phyloP scores from a whole-genome alignment of 306 rosid genomes.

The Hippophae gyantsensis region DNA sequence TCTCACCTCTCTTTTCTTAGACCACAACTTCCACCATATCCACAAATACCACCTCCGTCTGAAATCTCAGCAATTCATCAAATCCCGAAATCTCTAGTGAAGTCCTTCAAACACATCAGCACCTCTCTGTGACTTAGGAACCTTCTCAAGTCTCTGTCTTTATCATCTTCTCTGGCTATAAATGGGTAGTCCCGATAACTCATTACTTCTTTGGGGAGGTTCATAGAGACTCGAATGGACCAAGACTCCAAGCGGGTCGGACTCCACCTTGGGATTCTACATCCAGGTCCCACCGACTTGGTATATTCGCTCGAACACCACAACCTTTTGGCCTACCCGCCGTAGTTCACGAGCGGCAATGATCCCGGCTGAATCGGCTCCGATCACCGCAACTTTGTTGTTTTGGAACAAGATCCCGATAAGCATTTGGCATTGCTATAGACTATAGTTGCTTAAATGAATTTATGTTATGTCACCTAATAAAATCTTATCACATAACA shows the following conservation, averaged over 20 bases:
- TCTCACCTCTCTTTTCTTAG: constrained; percentile 18
- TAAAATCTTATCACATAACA: too few relatives aligned
- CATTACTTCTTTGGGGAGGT: constrained; percentile 23
- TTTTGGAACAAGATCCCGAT: too few relatives aligned
- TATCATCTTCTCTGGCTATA: constrained; percentile 10
- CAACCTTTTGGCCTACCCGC: too few relatives aligned
- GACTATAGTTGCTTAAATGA: too few relatives aligned
- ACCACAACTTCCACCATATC: constrained; percentile 20
- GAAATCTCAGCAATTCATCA: constrained; percentile 24
- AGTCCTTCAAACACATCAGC: constrained; percentile 33
- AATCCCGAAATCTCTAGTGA: constrained; percentile 28
- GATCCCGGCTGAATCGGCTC: too few relatives aligned
- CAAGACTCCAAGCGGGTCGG: constrained; percentile 19
- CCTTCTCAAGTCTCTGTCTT: constrained; percentile 33
- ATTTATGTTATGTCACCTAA: too few relatives aligned
- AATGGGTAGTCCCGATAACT: constrained; percentile 31
- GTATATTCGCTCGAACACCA: too few relatives aligned
- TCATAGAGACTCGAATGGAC: constrained; percentile 28
- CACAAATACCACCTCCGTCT: constrained; percentile 31
- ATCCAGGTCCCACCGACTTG: too few relatives aligned
- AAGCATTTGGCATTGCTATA: too few relatives aligned
- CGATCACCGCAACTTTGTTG: too few relatives aligned
- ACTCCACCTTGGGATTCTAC: constrained; percentile 21
- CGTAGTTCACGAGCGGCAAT: too few relatives aligned
- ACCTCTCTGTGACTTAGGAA: constrained; percentile 48